Evolutionary conservation across 805 yeast species (phyloP), one percentile per base, ranked within the genome.

Genomic region (Helenozyma rhizophorensis): DNA sequence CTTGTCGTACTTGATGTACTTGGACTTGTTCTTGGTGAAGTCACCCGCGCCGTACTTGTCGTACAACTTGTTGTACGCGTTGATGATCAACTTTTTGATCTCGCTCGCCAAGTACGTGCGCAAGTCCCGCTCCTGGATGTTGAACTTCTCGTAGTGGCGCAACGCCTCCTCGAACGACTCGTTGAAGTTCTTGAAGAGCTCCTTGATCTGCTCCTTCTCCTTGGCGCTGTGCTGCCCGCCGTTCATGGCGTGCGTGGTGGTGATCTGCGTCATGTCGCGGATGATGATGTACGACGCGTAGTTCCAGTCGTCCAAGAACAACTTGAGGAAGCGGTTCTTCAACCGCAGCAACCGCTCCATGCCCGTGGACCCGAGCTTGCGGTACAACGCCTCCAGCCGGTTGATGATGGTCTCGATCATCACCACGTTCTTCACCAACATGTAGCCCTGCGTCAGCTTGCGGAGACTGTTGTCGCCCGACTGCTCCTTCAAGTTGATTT

Each of bases 1-100:
- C 51, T 70, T 72, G 48, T 70, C 77, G 48, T 75, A 82, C 58
- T 79, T 81, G 53, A 84, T 73, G 48, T 84, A 82, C 64, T 83
- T 84, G 30, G 72, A 68, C 26, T 74, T 66, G 49, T 83, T 78
- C 55, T 85, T 85, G 14, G 88, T 70, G 47, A 80, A 80, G 33
- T 80, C 86, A n/a, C 80, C 78, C 18, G 61, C 62, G 4, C 74
- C 74, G 48, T 84, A 80, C 55, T 84, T 83, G 47, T 83, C 87
- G 56, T 85, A 81, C 53, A 90, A 83, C 49, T 93, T 78, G 50
- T 81, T 79, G 60, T 90, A 90, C 34, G 90, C 74, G 10, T 96
- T 96, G 37, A 78, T 70, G 32, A 93, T 80, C 45, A 87, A 76
- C 43, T 65, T 66, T 22, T 79, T 79, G 50, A 83, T 81, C 48